A percentile compares a stretch with the other conserved stretches of the same genome.
These are phyloP conservation scores for Suillus plorans DNA, from an alignment of 768 basidiomycete genomes.

Conservation along the genomic window DNA sequence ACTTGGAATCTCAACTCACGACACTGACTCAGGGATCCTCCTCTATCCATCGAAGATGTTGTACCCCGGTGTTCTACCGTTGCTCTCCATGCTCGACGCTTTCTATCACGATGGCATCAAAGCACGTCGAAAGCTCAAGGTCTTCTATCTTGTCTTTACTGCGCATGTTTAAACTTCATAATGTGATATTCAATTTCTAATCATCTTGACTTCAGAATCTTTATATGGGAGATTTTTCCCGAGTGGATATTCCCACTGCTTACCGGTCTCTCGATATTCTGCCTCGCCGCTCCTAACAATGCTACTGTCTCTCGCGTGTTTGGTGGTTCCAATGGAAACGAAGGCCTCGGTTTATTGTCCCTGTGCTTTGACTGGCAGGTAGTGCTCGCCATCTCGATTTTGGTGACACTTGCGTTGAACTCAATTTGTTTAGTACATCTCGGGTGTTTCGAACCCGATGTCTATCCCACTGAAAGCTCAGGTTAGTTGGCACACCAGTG, in stretches of 20 bases:
- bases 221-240: slow-evolving; percentile 44
- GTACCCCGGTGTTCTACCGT: slow-evolving; percentile 33
- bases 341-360: slow-evolving; percentile 60
- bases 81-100: slow-evolving; percentile 27
- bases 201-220: slow-evolving; percentile 28
- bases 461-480: slow-evolving; percentile 56
- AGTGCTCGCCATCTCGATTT: not conserved
- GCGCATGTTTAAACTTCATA: not conserved
- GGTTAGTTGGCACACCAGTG: slow-evolving; percentile 3
- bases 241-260: slow-evolving; percentile 38
- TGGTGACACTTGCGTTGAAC: slow-evolving; percentile 31
- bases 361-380: slow-evolving; percentile 64
- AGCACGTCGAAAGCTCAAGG: slow-evolving; percentile 41
- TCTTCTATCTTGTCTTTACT: slow-evolving; percentile 47
- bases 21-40: slow-evolving; percentile 16
- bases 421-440: slow-evolving; percentile 33
- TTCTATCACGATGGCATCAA: slow-evolving; percentile 43
- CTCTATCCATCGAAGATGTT: slow-evolving; percentile 49
- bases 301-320: slow-evolving; percentile 54
- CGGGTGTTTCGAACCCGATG: slow-evolving; percentile 38
- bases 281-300: slow-evolving; percentile 49
- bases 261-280: slow-evolving; percentile 57
- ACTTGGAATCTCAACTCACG: not conserved
- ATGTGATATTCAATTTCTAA: not conserved
- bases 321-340: slow-evolving; percentile 62